Conservation (phyloP, 2,329 filamentous ascomycete species). For the Calonectria henricotiae region DNA sequence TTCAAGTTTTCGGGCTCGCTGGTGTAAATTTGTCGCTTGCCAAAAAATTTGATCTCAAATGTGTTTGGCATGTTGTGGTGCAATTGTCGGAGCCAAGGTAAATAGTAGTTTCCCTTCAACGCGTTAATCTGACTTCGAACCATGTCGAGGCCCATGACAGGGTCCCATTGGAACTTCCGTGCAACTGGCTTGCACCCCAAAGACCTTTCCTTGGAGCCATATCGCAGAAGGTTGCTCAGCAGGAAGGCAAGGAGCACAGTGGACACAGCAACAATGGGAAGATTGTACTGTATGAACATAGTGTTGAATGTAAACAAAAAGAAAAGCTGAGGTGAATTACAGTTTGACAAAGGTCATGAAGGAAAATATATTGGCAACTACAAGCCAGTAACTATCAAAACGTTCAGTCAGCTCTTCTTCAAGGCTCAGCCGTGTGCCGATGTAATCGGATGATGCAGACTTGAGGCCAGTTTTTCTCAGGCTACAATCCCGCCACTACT, state of each 20-base stretch:
- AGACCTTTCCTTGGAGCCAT: constrained; percentile 19
- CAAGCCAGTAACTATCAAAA: not conserved
- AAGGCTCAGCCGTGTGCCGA: not conserved
- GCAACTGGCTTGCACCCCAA: constrained; percentile 36
- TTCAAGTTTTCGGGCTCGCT: constrained; percentile 48
- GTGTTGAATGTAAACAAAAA: constrained; percentile 23
- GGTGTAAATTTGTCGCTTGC: constrained; percentile 44
- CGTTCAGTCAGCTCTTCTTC: constrained; percentile 8
- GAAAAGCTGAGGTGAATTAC: not conserved
- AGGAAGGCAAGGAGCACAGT: constrained; percentile 25
- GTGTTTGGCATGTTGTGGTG: constrained; percentile 44
- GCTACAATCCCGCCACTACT: not conserved
- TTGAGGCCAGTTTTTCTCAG: not conserved
- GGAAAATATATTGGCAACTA: constrained; percentile 5
- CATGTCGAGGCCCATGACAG: constrained; percentile 44
- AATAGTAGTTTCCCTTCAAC: constrained; percentile 41
- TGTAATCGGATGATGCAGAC: constrained; percentile 8
- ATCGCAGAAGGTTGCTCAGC: constrained; percentile 29
- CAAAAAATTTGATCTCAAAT: constrained; percentile 45
- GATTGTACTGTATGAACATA: constrained; percentile 14
- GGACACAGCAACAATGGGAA: constrained; percentile 25
- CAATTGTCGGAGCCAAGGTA: constrained; percentile 45
- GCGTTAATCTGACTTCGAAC: constrained; percentile 42
- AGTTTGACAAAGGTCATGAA: not conserved
- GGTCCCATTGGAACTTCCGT: constrained; percentile 40